Conservation (phyloP, 2,329 filamentous ascomycete species). For the Apiospora rasikravindrae region DNA sequence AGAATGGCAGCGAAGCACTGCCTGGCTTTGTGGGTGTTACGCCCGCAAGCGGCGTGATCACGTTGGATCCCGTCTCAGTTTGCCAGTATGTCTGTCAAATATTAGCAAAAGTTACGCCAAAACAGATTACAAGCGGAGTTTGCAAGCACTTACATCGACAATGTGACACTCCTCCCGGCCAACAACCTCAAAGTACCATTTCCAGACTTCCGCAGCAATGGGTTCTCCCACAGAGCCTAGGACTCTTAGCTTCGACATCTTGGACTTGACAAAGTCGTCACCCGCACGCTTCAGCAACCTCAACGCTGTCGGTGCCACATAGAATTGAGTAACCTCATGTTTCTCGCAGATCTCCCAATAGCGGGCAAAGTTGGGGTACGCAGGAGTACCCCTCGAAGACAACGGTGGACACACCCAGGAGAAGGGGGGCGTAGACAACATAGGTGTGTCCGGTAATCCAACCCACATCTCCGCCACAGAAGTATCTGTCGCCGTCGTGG, state of each 20-base stretch:
- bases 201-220: conserved; percentile 98
- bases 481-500: conserved; percentile 90
- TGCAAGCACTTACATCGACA: conserved; percentile 77
- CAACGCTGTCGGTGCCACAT: conserved; percentile 94
- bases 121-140: background rate
- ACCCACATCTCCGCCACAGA: conserved; percentile 97
- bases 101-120: conserved; percentile 24
- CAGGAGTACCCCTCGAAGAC: conserved; percentile 98
- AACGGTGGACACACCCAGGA: conserved; percentile 91
- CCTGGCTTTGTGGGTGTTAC: conserved; percentile 97
- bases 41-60: conserved; percentile 91
- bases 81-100: conserved; percentile 91
- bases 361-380: conserved; percentile 95
- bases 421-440: conserved; percentile 92
- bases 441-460: conserved; percentile 99
- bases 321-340: conserved; percentile 96
- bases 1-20: conserved; percentile 95
- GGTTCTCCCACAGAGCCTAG: conserved; percentile 96
- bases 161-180: conserved; percentile 93
- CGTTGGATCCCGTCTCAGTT: conserved; percentile 96
- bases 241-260: conserved; percentile 88
- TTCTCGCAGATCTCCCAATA: conserved; percentile 99
- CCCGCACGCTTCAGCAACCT: conserved; percentile 94
- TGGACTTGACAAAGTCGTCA: conserved; percentile 85
- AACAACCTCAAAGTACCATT: conserved; percentile 97